Base-by-base conservation (phyloP, 495 filamentous ascomycete species). In the Acidiella bohemica region DNA sequence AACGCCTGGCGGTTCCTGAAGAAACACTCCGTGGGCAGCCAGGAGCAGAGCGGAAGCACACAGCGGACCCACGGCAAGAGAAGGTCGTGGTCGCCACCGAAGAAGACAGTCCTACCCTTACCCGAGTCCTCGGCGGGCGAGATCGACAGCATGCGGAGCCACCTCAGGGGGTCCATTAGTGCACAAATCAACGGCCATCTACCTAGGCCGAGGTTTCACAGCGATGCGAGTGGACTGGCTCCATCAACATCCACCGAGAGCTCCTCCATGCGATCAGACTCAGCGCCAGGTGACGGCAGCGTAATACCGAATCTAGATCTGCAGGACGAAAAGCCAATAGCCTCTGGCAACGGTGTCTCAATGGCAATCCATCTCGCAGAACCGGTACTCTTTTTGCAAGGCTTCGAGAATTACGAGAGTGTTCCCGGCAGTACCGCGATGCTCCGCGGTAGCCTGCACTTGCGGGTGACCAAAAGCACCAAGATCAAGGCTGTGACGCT, bases 401-500 rank as follows among this genome's bases (percentile, higher is more conserved):
- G 90, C 0, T 92, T 94, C 53, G 88, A 95, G 51, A 84, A 88
- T 32, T 72, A 77, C 42, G 79, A 83, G 37, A 67, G 70, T 18
- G 67, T 61, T 27, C 70, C 75, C 6, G 74, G 81, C 32, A 76
- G 76, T 18, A 84, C 82, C 9, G 80, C 92, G 5, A 81, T 97
- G 53, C 64, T 97, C 10, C 72, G 90, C 33, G 90, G 90, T 5
- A 85, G 76, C 54, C 61, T 97, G 39, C 76, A 81, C 55, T 57
- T 97, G 36, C 78, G 78, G 46, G 71, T 95, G 8, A 80, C 78
- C 28, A 97, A 96, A 60, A 80, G 77, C 50, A 77, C 84, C 27
- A 97, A 97, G 65, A 80, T 97, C 44, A 95, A 93, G 66, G 78
- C 85, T n/a, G 73, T 97, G 21, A 83, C 81, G 4, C 64, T 97